Percentiles rank a stretch among this genome's conserved stretches.
These are phyloP conservation scores for Nemania abortiva DNA, from an alignment of 2,329 filamentous ascomycete species.

Conservation along the genomic window DNA sequence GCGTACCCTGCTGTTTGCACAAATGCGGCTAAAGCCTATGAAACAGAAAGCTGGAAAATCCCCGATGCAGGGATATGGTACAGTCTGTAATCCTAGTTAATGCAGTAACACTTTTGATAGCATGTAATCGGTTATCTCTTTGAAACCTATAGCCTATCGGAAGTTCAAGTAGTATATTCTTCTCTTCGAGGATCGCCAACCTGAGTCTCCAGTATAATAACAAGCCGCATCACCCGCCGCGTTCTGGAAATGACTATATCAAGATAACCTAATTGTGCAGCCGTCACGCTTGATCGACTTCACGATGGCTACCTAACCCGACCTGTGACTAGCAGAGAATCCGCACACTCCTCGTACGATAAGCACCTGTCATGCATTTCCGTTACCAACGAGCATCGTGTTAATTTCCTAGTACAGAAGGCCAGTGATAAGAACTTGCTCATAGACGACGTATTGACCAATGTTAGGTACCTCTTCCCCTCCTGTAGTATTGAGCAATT, in stretches of 20 bases:
- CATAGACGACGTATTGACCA: not conserved
- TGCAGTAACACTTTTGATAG: not conserved
- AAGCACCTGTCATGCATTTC: conserved; percentile 1
- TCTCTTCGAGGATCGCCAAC: not conserved
- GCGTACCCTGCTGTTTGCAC: not conserved
- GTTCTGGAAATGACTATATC: not conserved
- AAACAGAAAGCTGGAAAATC: not conserved
- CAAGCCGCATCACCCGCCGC: not conserved
- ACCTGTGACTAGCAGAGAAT: not conserved
- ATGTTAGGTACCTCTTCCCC: not conserved
- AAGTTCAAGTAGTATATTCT: not conserved
- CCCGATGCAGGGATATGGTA: not conserved
- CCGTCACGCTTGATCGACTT: not conserved
- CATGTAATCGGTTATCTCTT: not conserved
- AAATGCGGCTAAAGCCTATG: not conserved
- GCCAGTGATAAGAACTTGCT: conserved; percentile 11
- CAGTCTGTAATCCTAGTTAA: not conserved
- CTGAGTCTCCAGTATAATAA: not conserved
- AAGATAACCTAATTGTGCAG: not conserved
- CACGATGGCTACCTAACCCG: not conserved
- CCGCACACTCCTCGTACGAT: not conserved
- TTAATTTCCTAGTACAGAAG: conserved; percentile 9
- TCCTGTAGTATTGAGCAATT: not conserved
- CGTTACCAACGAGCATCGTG: not conserved
- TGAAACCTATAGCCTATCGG: not conserved